A percentile compares a stretch with the other conserved stretches of the same genome.
phyloP scores from a whole-genome alignment of 139 green algal genomes.

The Picochlorum sp. region DNA sequence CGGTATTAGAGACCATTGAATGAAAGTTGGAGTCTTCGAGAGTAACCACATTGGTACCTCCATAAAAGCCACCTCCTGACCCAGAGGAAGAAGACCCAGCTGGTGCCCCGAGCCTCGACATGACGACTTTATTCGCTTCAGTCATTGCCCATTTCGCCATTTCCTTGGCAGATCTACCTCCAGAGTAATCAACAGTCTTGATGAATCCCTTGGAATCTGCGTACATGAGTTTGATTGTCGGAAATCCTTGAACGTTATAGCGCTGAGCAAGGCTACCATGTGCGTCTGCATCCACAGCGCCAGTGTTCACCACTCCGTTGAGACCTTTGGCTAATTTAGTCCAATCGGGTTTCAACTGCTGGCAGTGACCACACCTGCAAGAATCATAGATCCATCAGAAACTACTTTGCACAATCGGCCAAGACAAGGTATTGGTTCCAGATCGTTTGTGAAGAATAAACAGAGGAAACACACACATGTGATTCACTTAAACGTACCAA shows the following conservation, averaged over 20 bases:
- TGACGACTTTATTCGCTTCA: slow-evolving; percentile 40
- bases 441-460: not conserved
- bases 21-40: slow-evolving; percentile 69
- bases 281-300: slow-evolving; percentile 53
- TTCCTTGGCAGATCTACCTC: slow-evolving; percentile 59
- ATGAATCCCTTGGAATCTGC: slow-evolving; percentile 30
- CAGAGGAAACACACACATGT: not conserved
- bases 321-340: slow-evolving; percentile 52
- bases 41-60: slow-evolving; percentile 48
- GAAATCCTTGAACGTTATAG: slow-evolving; percentile 63
- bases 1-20: slow-evolving; percentile 43
- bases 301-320: slow-evolving; percentile 57
- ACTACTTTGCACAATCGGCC: not conserved
- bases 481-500: slow-evolving; percentile 14
- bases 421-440: not conserved
- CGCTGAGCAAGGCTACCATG: slow-evolving; percentile 38
- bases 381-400: not conserved
- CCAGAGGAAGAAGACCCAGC: slow-evolving; percentile 10
- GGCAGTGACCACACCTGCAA: slow-evolving; percentile 53
- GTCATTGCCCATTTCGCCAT: slow-evolving; percentile 63
- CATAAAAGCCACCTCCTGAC: slow-evolving; percentile 36
- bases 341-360: slow-evolving; percentile 37
- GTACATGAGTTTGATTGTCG: slow-evolving; percentile 70
- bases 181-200: slow-evolving; percentile 55
- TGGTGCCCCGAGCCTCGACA: slow-evolving; percentile 31